Evolutionary conservation across 371 early-diverging fungal genomes (phyloP).

Genomic region (Mortierella polycephala): DNA sequence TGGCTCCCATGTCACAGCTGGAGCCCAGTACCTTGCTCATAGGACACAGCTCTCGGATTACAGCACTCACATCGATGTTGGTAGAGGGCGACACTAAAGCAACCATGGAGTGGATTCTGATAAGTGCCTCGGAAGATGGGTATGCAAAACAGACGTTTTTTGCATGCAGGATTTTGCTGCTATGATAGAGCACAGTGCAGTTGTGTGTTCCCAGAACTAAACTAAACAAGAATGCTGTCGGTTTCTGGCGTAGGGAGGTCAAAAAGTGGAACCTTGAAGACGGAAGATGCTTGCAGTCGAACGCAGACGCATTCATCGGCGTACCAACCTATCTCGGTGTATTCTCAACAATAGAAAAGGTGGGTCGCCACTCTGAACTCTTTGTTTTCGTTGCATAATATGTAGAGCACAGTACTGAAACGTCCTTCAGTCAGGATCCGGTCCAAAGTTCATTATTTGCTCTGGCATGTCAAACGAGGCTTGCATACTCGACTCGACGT

Average conservation of each 20-base stretch:
- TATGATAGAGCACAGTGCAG: not conserved
- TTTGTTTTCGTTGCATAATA: not conserved
- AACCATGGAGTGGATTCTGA: constrained; percentile 64
- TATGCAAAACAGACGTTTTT: constrained; percentile 32
- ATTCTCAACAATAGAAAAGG: constrained; percentile 54
- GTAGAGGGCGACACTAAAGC: constrained; percentile 62
- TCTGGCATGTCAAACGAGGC: constrained; percentile 46
- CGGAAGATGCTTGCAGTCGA: constrained; percentile 75
- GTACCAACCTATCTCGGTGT: constrained; percentile 61
- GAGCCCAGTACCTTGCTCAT: constrained; percentile 65
- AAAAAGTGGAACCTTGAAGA: constrained; percentile 79
- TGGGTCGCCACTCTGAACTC: constrained; percentile 9
- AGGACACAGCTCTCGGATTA: constrained; percentile 68
- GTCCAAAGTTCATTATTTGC: constrained; percentile 30
- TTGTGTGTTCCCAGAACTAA: not conserved
- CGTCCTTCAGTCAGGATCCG: constrained; percentile 11
- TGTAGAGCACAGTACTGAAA: not conserved
- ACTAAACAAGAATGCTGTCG: too few species aligned
- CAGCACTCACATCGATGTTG: constrained; percentile 62
- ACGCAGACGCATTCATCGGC: constrained; percentile 68
- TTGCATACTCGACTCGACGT: constrained; percentile 49
- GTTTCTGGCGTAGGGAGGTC: constrained; percentile 60
- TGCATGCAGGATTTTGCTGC: not conserved
- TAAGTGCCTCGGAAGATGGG: constrained; percentile 78
- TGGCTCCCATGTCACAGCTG: constrained; percentile 28